phyloP scores from a whole-genome alignment of 2,329 filamentous ascomycete genomes.

The Macrophomina tecta region DNA sequence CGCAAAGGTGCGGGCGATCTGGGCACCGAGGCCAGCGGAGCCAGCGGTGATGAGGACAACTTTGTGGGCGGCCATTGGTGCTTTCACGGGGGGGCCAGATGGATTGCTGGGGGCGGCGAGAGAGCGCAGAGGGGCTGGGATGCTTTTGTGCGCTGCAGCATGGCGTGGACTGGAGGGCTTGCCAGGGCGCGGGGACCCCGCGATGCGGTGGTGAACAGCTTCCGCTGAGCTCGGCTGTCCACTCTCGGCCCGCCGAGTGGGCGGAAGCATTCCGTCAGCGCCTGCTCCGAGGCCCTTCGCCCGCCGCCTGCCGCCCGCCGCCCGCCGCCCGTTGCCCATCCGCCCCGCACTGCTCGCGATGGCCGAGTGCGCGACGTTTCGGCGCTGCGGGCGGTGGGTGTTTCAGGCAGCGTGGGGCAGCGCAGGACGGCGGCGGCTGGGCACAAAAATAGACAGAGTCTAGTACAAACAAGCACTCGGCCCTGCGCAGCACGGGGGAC shows the following conservation, averaged over 20 bases:
- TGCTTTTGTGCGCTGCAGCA: background rate
- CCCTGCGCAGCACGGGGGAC: background rate
- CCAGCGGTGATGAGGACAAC: conserved; percentile 57
- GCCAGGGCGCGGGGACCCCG: conserved; percentile 7
- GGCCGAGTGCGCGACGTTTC: background rate
- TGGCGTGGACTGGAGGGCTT: background rate
- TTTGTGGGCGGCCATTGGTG: conserved; percentile 47
- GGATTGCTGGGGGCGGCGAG: background rate
- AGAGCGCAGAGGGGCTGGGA: background rate
- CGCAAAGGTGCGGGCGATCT: conserved; percentile 53
- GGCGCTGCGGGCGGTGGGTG: conserved; percentile 5
- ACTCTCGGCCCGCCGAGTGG: conserved; percentile 17
- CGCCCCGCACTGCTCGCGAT: background rate
- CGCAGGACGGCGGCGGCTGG: background rate
- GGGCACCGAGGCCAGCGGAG: conserved; percentile 56
- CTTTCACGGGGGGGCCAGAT: background rate
- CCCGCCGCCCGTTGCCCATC: background rate
- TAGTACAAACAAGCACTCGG: conserved; percentile 13
- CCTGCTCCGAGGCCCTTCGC: background rate
- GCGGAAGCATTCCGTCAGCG: conserved; percentile 18
- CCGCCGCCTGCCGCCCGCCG: background rate
- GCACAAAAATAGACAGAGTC: conserved; percentile 1
- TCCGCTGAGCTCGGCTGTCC: conserved; percentile 21
- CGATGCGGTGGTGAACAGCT: conserved; percentile 5
- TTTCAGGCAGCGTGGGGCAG: conserved; percentile 19